These are phyloP conservation scores for Cladosporium sp. DNA, from an alignment of 2,329 filamentous ascomycete genomes.

Conservation along the genomic window DNA sequence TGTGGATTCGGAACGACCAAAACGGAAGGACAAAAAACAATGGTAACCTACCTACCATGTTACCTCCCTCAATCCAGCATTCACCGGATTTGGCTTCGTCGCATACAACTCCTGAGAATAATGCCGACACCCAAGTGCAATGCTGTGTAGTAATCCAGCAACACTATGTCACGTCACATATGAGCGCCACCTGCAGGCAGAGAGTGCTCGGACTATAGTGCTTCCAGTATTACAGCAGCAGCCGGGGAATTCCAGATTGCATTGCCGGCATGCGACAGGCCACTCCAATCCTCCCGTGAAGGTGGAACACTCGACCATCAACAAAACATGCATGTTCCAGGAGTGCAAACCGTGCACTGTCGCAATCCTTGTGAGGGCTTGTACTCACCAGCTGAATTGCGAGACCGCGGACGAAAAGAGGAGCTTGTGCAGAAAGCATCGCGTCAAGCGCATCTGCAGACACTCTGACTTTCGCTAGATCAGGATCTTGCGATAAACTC, in stretches of 20 bases:
- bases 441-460: background rate
- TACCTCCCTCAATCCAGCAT: background rate
- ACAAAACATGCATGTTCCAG: background rate
- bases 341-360: background rate
- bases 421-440: background rate
- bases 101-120: background rate
- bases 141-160: background rate
- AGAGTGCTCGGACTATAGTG: background rate
- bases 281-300: background rate
- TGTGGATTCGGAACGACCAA: background rate
- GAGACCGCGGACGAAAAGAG: background rate
- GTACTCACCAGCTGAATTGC: conserved; percentile 1
- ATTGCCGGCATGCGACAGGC: background rate
- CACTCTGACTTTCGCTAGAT: conserved; percentile 12
- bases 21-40: background rate
- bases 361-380: background rate
- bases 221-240: background rate
- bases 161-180: background rate
- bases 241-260: background rate
- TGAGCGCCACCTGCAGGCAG: background rate
- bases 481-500: conserved; percentile 6
- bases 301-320: conserved; percentile 3
- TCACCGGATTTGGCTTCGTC: background rate
- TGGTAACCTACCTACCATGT: background rate
- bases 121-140: background rate